Conservation (phyloP, 208 protist genomes). For the Leptomonas seymouri region DNA sequence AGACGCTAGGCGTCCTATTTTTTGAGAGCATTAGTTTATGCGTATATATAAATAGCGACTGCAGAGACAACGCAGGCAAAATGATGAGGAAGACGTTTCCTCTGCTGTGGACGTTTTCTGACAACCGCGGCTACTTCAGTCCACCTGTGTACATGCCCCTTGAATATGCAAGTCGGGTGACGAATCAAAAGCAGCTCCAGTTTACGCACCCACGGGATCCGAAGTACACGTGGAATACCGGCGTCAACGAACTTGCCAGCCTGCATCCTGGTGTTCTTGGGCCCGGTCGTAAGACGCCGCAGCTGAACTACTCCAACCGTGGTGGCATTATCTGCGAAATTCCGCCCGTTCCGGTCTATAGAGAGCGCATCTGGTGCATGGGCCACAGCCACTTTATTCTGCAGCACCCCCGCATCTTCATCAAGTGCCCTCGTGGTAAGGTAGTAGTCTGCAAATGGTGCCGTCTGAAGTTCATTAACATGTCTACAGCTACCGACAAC, state of each 20-base stretch:
- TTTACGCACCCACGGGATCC: constrained; percentile 87
- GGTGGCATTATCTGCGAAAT: constrained; percentile 91
- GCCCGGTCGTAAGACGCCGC: constrained; percentile 75
- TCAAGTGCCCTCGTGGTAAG: constrained; percentile 81
- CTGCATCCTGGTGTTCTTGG: constrained; percentile 80
- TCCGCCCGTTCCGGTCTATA: constrained; percentile 86
- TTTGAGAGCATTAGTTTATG: too few relatives aligned
- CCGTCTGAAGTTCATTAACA: constrained; percentile 91
- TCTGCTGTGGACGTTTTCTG: constrained; percentile 68
- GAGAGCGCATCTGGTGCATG: constrained; percentile 88
- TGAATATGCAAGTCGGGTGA: constrained; percentile 85
- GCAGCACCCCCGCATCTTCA: constrained; percentile 90
- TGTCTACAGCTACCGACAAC: constrained; percentile 85
- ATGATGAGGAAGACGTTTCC: constrained; percentile 54
- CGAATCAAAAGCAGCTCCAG: constrained; percentile 75
- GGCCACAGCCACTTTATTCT: constrained; percentile 81
- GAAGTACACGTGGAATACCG: constrained; percentile 87
- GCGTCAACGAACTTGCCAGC: constrained; percentile 71
- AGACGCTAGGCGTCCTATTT: too few relatives aligned
- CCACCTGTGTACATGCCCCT: constrained; percentile 87
- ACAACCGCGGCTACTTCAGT: constrained; percentile 84
- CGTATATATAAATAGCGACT: constrained; percentile 80
- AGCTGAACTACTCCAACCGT: constrained; percentile 77
- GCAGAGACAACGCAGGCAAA: background rate
- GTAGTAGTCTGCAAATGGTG: constrained; percentile 90